Base-by-base conservation (phyloP, 2,329 filamentous ascomycete genomes). In the Trichoderma asperellum region DNA sequence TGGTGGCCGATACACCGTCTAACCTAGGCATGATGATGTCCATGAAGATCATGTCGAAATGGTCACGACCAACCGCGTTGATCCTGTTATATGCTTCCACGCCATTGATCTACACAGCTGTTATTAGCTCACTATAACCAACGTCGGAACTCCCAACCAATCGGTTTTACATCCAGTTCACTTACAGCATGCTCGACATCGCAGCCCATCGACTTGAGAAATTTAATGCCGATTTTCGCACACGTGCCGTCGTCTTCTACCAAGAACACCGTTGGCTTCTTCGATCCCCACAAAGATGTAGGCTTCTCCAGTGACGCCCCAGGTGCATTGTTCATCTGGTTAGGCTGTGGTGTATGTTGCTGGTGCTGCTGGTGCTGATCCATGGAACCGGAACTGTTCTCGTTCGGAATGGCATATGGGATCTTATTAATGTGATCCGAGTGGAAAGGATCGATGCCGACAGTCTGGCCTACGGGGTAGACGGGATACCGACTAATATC, bases 11-110 rank as follows among this genome's bases (percentile, higher is more conserved):
- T 6, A 98, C 94, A 74, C 96, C 96, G 76, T 98, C 96, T 66
- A 98, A 85, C 73, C 94, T 92, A 6, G 96, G 96, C 96, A 99
- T 98, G 74, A 99, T 97, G 73, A 99, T 95, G 77, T 96, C 92
- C 92, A 95, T 95, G 71, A 95, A 87, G 72, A 95, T 93, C 66
- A 92, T 81, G 73, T 91, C 88, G 74, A 87, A 91, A 37, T 86
- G 76, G 37, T 81, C 79, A 43, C 79, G 75, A 11, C 84, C 82
- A 43, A 79, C 75, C 37, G 79, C 77, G 73, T 84, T 88, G 61
- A 97, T 91, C 77, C 96, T 96, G 77, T 91, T 93, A 60, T 97
- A 94, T 63, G 96, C 96, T 78, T 97, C 93, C 56, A 96, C 84
- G 59, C 96, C 96, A 78, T 99, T 96, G 75, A 76, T 73, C 79